Conservation (phyloP, 2,329 filamentous ascomycete genomes). For the Colletotrichum graminicola region DNA sequence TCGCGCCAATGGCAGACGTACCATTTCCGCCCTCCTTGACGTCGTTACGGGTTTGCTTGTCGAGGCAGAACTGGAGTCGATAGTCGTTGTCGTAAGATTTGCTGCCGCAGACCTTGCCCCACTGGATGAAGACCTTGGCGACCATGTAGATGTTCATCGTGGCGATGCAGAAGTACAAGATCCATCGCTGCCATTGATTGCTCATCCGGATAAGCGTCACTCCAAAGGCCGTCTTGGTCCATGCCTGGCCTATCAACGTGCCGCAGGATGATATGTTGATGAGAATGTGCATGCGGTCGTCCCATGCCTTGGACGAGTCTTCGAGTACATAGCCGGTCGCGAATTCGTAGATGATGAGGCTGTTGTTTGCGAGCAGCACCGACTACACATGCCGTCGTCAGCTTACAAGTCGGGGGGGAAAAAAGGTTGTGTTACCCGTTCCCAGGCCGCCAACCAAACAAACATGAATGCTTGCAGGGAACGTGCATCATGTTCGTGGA, state of each 20-base stretch:
- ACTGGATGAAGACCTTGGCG: conserved; percentile 62
- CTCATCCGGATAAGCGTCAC: conserved; percentile 57
- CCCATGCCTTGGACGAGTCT: conserved; percentile 57
- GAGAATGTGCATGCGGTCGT: conserved; percentile 65
- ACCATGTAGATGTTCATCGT: conserved; percentile 62
- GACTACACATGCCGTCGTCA: conserved; percentile 42
- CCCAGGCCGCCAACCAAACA: no score
- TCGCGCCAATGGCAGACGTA: conserved; percentile 46
- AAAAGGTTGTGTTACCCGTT: no score
- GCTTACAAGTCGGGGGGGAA: neutral
- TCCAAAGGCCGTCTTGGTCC: conserved; percentile 54
- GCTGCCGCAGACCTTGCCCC: conserved; percentile 59
- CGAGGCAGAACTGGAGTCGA: conserved; percentile 59
- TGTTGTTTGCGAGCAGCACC: conserved; percentile 59
- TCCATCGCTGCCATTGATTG: conserved; percentile 56
- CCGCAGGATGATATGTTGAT: conserved; percentile 59
- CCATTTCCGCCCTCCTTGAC: conserved; percentile 66
- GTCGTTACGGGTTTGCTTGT: conserved; percentile 52
- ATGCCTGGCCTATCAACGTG: conserved; percentile 52
- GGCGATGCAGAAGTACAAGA: conserved; percentile 63
- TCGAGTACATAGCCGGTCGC: conserved; percentile 61
- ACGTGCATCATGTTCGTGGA: neutral
- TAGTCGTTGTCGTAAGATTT: conserved; percentile 62
- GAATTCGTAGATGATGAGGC: conserved; percentile 60
- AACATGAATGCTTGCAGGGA: neutral